Evolutionary conservation across 306 rosid genomes (phyloP), one percentile per base, ranked within the genome.

Genomic region (Nissolia schottii): DNA sequence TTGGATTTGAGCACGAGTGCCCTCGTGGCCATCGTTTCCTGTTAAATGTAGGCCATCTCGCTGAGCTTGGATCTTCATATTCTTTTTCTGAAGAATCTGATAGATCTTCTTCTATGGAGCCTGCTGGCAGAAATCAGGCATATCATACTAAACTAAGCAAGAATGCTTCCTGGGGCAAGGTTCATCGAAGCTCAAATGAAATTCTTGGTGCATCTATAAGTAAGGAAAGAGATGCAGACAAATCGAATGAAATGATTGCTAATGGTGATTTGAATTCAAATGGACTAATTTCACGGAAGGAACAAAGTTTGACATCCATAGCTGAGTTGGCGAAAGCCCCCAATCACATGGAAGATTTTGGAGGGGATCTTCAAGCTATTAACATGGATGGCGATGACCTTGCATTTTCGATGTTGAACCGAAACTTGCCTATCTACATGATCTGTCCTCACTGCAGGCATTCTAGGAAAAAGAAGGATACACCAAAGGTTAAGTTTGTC

Each of bases 1-100:
- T 90, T 78, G 98, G 98, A 50, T 90, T 90, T 67, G 98, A 93
- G 88, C 94, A 90, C 75, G 98, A 93, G 70, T 93, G 98, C 79
- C 90, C 97, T 58, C 86, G 63, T 86, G 98, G 98, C 63, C 98
- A 93, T 58, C 96, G 98, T 76, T 90, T 93, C 81, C 74, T 90
- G 60, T 84, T 93, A 78, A 87, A 80, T 83, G 81, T 86, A 2
- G 90, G 85, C 64, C 93, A 87, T 85, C 92, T 93, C 43, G 27
- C 78, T 62, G 93, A 89, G 71, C 92, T 87, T 63, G 98, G 94
- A 63, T 55, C 86, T 0, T 64, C 76, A 10, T 85, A 86, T 82
- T 80, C 88, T 31, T 71, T 71, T 25, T 75, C 75, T 76, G 91
- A 86, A 81, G 88, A 93, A 72, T 81, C 90, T 83, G 79, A 70